Percentiles rank a stretch among this genome's conserved stretches.
Evolutionary conservation across 768 basidiomycete genomes (phyloP).

Genomic region (Krasilnikovozyma curviuscula): DNA sequence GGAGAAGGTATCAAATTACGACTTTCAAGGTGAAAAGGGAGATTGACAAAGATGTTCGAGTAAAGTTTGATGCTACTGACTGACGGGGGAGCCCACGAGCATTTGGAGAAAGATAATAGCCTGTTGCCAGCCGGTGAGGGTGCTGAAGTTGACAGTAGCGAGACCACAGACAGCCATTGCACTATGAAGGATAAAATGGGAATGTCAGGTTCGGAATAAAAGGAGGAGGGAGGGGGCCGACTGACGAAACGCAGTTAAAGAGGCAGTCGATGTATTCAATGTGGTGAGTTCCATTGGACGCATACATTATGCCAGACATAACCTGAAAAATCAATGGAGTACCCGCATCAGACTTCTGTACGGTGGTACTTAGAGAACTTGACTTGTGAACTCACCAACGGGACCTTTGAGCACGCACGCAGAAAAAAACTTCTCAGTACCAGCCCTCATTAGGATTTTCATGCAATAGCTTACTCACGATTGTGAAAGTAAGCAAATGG

Average conservation of each 20-base stretch:
- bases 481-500: constrained; percentile 31
- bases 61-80: background rate
- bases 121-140: constrained; percentile 24
- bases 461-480: constrained; percentile 17
- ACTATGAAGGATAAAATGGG: background rate
- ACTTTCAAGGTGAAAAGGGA: constrained; percentile 1
- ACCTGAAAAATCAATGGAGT: constrained; percentile 41
- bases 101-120: constrained; percentile 44
- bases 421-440: background rate
- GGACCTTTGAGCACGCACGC: background rate
- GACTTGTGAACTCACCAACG: background rate
- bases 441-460: background rate
- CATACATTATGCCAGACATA: constrained; percentile 62
- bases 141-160: constrained; percentile 26
- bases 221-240: background rate
- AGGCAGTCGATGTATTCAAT: constrained; percentile 27
- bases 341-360: no score
- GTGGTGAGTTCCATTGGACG: constrained; percentile 40
- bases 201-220: background rate
- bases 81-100: constrained; percentile 26
- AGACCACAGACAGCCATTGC: constrained; percentile 31
- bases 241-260: constrained; percentile 32
- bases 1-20: background rate
- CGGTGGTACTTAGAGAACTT: background rate
- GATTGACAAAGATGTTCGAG: background rate